Percentiles rank a stretch among this genome's conserved stretches.
Conservation (phyloP, 2,329 filamentous ascomycete genomes). For the Hymenoscyphus linearis region DNA sequence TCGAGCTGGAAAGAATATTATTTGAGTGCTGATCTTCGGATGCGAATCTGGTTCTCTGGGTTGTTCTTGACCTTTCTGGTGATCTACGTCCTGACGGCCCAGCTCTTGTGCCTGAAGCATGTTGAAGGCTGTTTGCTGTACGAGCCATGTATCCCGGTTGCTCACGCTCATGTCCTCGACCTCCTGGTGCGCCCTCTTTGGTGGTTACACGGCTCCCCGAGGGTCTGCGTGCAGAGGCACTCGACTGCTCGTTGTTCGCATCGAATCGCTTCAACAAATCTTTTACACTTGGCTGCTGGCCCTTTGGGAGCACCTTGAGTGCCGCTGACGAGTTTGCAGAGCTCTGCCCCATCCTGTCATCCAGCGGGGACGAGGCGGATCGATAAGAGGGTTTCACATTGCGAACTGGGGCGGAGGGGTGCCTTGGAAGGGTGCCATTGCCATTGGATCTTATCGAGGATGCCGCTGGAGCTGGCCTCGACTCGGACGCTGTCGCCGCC, state of each 20-base stretch:
- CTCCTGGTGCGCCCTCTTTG: slow-evolving; percentile 14
- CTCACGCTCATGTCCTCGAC: slow-evolving; percentile 24
- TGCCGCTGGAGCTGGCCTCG: slow-evolving; percentile 37
- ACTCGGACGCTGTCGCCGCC: slow-evolving; percentile 33
- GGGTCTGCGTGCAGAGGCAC: slow-evolving; percentile 31
- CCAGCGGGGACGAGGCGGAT: slow-evolving; percentile 52
- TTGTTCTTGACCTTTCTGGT: slow-evolving; percentile 20
- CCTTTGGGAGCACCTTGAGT: slow-evolving; percentile 22
- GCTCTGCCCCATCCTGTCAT: slow-evolving; percentile 29
- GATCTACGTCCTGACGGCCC: slow-evolving; percentile 21
- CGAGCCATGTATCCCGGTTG: slow-evolving; percentile 25
- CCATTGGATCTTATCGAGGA: slow-evolving; percentile 44
- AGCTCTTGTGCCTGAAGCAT: slow-evolving; percentile 15
- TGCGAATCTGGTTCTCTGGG: slow-evolving; percentile 43
- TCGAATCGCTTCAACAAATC: slow-evolving; percentile 78
- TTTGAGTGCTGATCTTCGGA: slow-evolving; percentile 47
- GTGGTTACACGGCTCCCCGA: slow-evolving; percentile 15
- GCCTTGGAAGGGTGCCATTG: slow-evolving; percentile 45
- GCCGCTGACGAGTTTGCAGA: slow-evolving; percentile 23
- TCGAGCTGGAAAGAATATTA: slow-evolving; percentile 55
- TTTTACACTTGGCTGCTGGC: slow-evolving; percentile 59
- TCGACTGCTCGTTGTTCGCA: slow-evolving; percentile 43
- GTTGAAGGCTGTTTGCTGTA: slow-evolving; percentile 19
- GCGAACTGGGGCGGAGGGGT: slow-evolving; percentile 38
- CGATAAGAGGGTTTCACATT: slow-evolving; percentile 41